These are phyloP conservation scores for Coriaria nepalensis DNA, from an alignment of 306 rosid genomes.

Conservation along the genomic window DNA sequence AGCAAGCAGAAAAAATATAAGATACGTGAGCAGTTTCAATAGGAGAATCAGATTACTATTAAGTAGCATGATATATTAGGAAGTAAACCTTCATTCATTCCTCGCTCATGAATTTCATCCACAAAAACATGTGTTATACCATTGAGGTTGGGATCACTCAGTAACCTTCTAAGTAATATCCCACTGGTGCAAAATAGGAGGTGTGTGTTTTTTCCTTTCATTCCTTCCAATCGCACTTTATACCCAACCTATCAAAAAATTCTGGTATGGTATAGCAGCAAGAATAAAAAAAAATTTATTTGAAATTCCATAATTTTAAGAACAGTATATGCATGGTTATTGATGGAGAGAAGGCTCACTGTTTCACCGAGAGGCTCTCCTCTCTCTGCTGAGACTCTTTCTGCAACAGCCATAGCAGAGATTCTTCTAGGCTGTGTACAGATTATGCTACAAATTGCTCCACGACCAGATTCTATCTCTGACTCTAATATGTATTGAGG, in stretches of 20 bases:
- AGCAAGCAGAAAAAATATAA: background rate
- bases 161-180: constrained; percentile 43
- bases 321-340: constrained; percentile 14
- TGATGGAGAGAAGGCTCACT: constrained; percentile 23
- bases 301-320: constrained; percentile 8
- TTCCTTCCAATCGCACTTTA: constrained; percentile 52
- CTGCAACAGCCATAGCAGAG: constrained; percentile 48
- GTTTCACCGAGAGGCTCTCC: constrained; percentile 51
- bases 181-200: constrained; percentile 51
- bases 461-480: constrained; percentile 51
- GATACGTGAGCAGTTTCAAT: background rate
- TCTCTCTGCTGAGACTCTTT: constrained; percentile 45
- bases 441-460: constrained; percentile 46
- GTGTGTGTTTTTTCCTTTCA: constrained; percentile 50
- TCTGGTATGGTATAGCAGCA: constrained; percentile 63
- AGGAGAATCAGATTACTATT: constrained; percentile 4
- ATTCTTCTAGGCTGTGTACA: constrained; percentile 51
- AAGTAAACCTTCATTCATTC: constrained; percentile 49
- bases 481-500: constrained; percentile 47
- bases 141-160: constrained; percentile 41
- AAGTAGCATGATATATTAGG: background rate
- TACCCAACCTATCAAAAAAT: constrained; percentile 63
- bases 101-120: constrained; percentile 56
- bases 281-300: constrained; percentile 30
- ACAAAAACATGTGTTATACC: constrained; percentile 50